Evolutionary conservation across 2,329 filamentous ascomycete genomes (phyloP), one percentile per base, ranked within the genome.

Genomic region (Cladosporium velox): DNA sequence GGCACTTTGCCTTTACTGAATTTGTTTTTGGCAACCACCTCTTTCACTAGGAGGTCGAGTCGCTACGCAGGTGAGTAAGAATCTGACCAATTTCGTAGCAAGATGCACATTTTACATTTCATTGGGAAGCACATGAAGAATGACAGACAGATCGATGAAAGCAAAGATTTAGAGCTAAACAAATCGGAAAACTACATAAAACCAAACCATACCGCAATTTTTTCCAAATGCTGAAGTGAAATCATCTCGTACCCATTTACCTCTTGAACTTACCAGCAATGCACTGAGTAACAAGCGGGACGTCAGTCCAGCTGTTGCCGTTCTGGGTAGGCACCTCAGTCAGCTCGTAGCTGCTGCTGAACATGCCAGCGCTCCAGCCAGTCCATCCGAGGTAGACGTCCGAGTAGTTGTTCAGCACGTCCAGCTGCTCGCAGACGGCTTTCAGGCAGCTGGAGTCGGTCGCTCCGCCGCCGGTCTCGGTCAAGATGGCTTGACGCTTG

Each of bases 381-480:
- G 69, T 71, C 73, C 74, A 77, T 4, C 75, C 75, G 5, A 77
- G 69, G 65, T 70, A 76, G 15, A 76, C 75, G 64, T 77, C 74
- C 18, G 65, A 68, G 62, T 73, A 71, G 57, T 69, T 66, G 62
- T 74, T 75, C 41, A 74, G 73, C 52, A 76, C 67, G 54, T 70
- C 72, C 12, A 65, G 26, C 60, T 77, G 69, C 65, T 73, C 64
- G 68, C 79, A 80, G 26, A 77, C 66, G 58, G 74, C 70, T 64
- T 73, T 69, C 65, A 79, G 66, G 63, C 78, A 80, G 30, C 72
- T 72, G n/a, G 67, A 64, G 15, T 77, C 77, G 67, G 74, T 77
- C 21, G 68, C 66, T 1, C 79, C 79, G 44, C 79, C 79, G 58
- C 79, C 79, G n/a, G 77, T 77, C 72, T 81, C 79, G 6, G 79